Percentiles rank a stretch among this genome's conserved stretches.
phyloP scores from a whole-genome alignment of 1,139 yeast genomes.

The Pichia sp. region DNA sequence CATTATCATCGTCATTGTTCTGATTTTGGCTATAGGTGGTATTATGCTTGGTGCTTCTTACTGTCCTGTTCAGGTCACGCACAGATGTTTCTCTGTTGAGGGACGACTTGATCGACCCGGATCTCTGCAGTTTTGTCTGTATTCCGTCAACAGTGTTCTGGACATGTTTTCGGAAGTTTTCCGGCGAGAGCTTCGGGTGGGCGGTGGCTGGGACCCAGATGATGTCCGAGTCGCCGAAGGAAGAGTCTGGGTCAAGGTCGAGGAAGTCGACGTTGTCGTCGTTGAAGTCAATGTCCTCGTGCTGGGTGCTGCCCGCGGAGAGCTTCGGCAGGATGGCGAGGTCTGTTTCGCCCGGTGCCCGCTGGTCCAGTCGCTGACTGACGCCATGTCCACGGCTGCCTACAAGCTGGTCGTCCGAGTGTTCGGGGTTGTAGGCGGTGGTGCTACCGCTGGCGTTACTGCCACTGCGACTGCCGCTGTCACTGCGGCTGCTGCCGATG shows the following conservation, averaged over 20 bases:
- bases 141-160: slow-evolving; percentile 76
- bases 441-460: neutral
- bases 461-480: neutral
- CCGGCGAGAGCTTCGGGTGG: slow-evolving; percentile 93
- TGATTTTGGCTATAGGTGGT: neutral
- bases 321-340: neutral
- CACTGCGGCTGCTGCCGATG: neutral
- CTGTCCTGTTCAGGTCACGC: neutral
- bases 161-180: slow-evolving; percentile 78
- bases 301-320: neutral
- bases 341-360: neutral
- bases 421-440: neutral
- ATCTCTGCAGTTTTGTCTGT: slow-evolving; percentile 42
- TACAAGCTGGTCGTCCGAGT: neutral
- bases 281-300: slow-evolving; percentile 15
- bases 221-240: slow-evolving; percentile 38
- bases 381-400: slow-evolving; percentile 2
- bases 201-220: slow-evolving; percentile 95
- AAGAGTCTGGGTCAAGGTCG: slow-evolving; percentile 27
- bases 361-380: slow-evolving; percentile 1
- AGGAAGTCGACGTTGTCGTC: slow-evolving; percentile 19
- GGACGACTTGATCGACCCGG: slow-evolving; percentile 29
- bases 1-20: slow-evolving; percentile 2
- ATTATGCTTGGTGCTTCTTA: neutral
- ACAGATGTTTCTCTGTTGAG: slow-evolving; percentile 22